These are phyloP conservation scores for Aspergillus luchuensis DNA, from an alignment of 2,329 filamentous ascomycete species.

Conservation along the genomic window DNA sequence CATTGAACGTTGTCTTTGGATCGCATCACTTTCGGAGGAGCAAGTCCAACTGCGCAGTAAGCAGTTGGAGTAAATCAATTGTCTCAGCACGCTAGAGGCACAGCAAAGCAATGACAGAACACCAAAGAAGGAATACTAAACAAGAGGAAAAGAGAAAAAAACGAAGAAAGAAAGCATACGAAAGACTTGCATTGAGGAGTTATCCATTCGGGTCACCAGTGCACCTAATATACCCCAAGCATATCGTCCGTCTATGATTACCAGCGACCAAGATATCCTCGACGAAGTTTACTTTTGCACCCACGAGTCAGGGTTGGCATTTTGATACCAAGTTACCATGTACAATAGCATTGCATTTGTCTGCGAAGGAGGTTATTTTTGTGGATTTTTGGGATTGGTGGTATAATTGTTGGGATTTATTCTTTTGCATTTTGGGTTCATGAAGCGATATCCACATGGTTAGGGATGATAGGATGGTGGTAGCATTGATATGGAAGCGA, in stretches of 20 bases:
- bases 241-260: constrained; percentile 7
- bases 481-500: not conserved
- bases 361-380: not conserved
- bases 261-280: constrained; percentile 4
- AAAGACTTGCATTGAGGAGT: not conserved
- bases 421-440: not conserved
- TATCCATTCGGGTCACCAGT: not conserved
- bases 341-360: constrained; percentile 5
- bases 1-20: constrained; percentile 65
- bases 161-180: not conserved
- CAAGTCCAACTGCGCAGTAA: constrained; percentile 55
- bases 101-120: not conserved
- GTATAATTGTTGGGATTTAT: not conserved
- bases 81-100: not conserved
- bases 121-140: not conserved
- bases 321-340: constrained; percentile 2
- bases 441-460: constrained; percentile 3
- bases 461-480: not conserved
- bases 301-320: not conserved
- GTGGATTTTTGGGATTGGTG: not conserved
- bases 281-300: not conserved
- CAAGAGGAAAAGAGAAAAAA: not conserved
- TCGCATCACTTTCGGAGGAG: constrained; percentile 61
- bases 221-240: constrained; percentile 7
- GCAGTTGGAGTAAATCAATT: constrained; percentile 38